These are phyloP conservation scores for Hypoxylon sp. DNA, from an alignment of 2,329 filamentous ascomycete species.

Conservation along the genomic window DNA sequence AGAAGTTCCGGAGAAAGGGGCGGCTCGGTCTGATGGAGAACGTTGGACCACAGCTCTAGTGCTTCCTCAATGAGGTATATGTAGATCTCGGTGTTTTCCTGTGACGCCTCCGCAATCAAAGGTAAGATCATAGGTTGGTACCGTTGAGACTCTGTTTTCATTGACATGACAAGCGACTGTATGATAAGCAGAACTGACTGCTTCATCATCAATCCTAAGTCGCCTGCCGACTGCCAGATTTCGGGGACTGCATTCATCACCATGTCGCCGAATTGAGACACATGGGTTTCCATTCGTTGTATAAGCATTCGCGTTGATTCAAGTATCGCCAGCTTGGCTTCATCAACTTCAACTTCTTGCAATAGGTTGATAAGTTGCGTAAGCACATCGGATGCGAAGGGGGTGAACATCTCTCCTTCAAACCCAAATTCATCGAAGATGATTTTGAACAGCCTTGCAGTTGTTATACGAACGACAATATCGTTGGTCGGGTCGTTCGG, in stretches of 20 bases:
- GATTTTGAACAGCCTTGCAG: conserved; percentile 84
- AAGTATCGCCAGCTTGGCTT: conserved; percentile 91
- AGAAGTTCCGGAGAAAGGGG: conserved; percentile 75
- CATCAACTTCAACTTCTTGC: conserved; percentile 82
- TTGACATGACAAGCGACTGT: conserved; percentile 85
- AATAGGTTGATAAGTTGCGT: conserved; percentile 82
- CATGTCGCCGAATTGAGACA: conserved; percentile 78
- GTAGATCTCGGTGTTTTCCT: conserved; percentile 80
- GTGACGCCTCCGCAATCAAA: conserved; percentile 83
- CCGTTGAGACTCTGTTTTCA: conserved; percentile 81
- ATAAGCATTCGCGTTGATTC: conserved; percentile 89
- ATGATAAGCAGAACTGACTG: conserved; percentile 92
- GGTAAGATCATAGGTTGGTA: conserved; percentile 88
- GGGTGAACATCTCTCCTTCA: conserved; percentile 78
- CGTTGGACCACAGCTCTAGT: conserved; percentile 87
- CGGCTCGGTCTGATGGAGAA: conserved; percentile 76
- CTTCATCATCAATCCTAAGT: conserved; percentile 91
- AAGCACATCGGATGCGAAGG: conserved; percentile 82
- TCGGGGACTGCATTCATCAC: conserved; percentile 85
- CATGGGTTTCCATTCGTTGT: conserved; percentile 82
- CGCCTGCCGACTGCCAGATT: conserved; percentile 86
- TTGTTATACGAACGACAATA: conserved; percentile 90
- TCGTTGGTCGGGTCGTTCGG: conserved; percentile 85
- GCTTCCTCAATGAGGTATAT: conserved; percentile 92
- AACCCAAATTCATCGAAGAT: conserved; percentile 91